Conservation (phyloP, 2,329 filamentous ascomycete species). For the Paecilomyces variotii region DNA sequence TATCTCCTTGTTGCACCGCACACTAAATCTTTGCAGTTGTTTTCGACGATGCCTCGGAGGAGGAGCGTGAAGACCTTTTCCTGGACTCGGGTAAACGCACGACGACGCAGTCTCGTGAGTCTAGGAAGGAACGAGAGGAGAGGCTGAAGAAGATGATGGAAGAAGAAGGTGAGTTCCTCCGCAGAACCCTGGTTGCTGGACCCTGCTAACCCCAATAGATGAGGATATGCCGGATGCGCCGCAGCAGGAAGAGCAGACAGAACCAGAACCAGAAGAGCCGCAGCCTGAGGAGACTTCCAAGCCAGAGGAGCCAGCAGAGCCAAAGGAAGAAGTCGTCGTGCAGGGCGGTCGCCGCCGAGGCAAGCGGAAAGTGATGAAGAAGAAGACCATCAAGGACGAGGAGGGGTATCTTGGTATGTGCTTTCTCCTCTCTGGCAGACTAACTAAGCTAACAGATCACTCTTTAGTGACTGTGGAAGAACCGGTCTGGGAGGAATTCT, state of each 20-base stretch:
- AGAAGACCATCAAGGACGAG: constrained; percentile 77
- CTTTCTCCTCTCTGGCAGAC: neutral
- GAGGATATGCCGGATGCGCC: constrained; percentile 53
- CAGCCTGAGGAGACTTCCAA: constrained; percentile 31
- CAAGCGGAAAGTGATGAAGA: constrained; percentile 73
- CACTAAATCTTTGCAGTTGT: constrained; percentile 30
- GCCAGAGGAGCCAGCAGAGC: constrained; percentile 36
- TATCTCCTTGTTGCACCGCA: neutral
- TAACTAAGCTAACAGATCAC: constrained; percentile 6
- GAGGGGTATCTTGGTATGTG: constrained; percentile 77
- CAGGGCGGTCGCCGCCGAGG: constrained; percentile 64
- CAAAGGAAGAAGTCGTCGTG: constrained; percentile 44
- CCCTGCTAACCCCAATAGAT: constrained; percentile 31
- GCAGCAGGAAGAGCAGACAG: constrained; percentile 17
- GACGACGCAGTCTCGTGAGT: constrained; percentile 34
- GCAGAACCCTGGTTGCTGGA: constrained; percentile 31
- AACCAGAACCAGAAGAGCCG: constrained; percentile 22
- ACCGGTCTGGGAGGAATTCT: constrained; percentile 82
- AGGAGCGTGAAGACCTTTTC: constrained; percentile 47
- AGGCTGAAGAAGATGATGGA: constrained; percentile 70
- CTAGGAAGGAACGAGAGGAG: constrained; percentile 57
- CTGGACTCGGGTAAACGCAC: constrained; percentile 28
- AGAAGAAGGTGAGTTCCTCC: constrained; percentile 42
- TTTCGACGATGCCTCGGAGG: constrained; percentile 50
- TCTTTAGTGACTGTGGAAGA: constrained; percentile 73